Evolutionary conservation across 257 asterid genomes (phyloP).

Genomic region (Galeopsis tetrahit): DNA sequence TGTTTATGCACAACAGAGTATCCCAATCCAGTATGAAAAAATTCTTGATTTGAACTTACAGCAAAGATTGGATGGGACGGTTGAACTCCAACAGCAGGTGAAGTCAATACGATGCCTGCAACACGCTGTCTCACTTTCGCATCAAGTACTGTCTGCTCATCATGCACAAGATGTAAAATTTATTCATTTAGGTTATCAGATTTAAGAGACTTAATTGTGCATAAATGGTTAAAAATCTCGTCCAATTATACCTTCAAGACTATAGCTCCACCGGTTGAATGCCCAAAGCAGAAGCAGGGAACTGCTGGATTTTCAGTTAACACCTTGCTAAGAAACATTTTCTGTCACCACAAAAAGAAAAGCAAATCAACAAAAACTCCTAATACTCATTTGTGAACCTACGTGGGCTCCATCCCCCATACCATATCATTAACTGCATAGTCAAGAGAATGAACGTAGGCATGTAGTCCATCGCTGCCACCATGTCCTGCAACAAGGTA

Average conservation of each 20-base stretch:
- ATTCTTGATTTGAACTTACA: conserved; percentile 44
- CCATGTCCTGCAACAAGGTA: conserved; percentile 71
- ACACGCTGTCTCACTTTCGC: conserved; percentile 64
- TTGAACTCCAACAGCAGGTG: conserved; percentile 95
- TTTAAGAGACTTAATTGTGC: neutral
- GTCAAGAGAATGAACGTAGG: conserved; percentile 89
- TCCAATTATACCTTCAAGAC: conserved; percentile 64
- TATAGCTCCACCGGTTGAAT: conserved; percentile 95
- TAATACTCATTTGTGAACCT: neutral
- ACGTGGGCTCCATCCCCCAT: conserved; percentile 8
- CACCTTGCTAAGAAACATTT: conserved; percentile 63
- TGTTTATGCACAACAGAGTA: neutral
- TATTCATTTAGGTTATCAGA: neutral
- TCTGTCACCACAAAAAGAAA: conserved; percentile 42
- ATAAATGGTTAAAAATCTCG: neutral
- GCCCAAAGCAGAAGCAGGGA: conserved; percentile 93
- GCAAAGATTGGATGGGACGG: conserved; percentile 88
- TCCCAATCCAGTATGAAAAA: neutral
- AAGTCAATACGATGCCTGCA: conserved; percentile 76
- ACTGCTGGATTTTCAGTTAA: conserved; percentile 65
- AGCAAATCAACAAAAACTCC: conserved; percentile 9
- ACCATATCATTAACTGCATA: conserved; percentile 83
- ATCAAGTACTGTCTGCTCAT: conserved; percentile 76
- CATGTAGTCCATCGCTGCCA: conserved; percentile 95
- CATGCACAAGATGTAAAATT: conserved; percentile 11